Evolutionary conservation across 1,139 yeast species (phyloP), one percentile per base, ranked within the genome.

Genomic region (Geotrichum fermentans): DNA sequence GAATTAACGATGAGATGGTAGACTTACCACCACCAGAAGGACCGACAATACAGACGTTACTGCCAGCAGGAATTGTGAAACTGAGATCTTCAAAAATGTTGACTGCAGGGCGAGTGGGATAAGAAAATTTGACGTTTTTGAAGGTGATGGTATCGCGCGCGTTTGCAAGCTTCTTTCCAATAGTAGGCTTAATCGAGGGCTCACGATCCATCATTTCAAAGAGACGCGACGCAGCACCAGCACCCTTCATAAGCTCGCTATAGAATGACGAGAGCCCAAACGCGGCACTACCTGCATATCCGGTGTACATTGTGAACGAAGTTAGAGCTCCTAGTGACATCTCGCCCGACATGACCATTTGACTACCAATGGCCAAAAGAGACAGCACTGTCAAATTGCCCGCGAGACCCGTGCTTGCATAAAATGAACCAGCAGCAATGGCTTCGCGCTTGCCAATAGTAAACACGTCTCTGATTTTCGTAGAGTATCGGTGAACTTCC

Each of bases 11-110:
- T 1, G 95, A 80, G 34, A 92, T 82, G 0, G 97, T 90, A 0
- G 96, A 87, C 66, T 92, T 92, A 29, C 97, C 98, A 55, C 94
- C 81, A 16, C 98, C 97, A 2, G 96, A 85, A 3, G 97, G 97
- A 0, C 97, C 98, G 13, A 90, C 97, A 56, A 92, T 80, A 65
- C 97, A 90, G 13, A 90, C 88, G 59, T 88, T 88, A 48, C 92
- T 84, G 1, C 97, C 97, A 16, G 87, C 77, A 36, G 79, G 79
- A 52, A 92, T 84, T 18, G 73, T 75, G 59, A 90, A 77, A 49
- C 80, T 74, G 47, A 90, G 63, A 26, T 78, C 74, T 35, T 75
- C 73, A 65, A 92, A 89, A 16, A 92, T 82, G 24, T 71, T 68
- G 47, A 81, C 76, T 40, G 84, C 79, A 2, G 90, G 87, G 55